These are phyloP conservation scores for Trapa incisa DNA, from an alignment of 345 rosid genomes.

Conservation along the genomic window DNA sequence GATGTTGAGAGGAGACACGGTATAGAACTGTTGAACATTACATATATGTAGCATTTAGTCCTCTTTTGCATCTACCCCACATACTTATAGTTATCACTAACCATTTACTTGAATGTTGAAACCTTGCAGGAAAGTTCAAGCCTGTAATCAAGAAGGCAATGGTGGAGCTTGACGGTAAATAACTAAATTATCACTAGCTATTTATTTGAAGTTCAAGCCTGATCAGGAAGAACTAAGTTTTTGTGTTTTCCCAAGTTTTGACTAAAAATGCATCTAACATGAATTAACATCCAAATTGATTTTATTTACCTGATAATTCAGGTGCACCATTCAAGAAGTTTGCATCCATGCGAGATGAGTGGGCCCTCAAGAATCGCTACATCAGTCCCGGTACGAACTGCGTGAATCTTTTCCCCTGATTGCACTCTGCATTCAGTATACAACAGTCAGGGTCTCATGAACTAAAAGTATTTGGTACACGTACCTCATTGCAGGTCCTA, in stretches of 20 bases:
- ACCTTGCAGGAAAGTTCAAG: conserved; percentile 64
- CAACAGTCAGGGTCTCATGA: neutral
- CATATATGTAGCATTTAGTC: neutral
- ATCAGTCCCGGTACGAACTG: conserved; percentile 77
- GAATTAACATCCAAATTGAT: neutral
- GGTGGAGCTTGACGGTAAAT: conserved; percentile 90
- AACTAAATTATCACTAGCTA: neutral
- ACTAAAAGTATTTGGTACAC: neutral
- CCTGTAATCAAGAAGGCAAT: conserved; percentile 99
- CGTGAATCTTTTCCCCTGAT: neutral
- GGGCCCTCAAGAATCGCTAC: conserved; percentile 78
- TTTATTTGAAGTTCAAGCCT: too few relatives aligned
- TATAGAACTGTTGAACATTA: conserved; percentile 2
- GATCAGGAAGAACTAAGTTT: neutral
- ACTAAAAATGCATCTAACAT: neutral
- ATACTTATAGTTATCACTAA: neutral
- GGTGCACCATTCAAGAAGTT: conserved; percentile 89
- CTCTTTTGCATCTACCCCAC: neutral
- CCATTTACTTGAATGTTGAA: neutral
- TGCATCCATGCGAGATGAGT: conserved; percentile 62
- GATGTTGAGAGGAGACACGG: conserved; percentile 49
- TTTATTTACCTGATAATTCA: conserved; percentile 10
- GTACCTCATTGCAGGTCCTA: conserved; percentile 47
- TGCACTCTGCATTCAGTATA: neutral
- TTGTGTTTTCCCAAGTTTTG: neutral